Conservation (phyloP, 495 filamentous ascomycete genomes). For the Xylaria longipes region DNA sequence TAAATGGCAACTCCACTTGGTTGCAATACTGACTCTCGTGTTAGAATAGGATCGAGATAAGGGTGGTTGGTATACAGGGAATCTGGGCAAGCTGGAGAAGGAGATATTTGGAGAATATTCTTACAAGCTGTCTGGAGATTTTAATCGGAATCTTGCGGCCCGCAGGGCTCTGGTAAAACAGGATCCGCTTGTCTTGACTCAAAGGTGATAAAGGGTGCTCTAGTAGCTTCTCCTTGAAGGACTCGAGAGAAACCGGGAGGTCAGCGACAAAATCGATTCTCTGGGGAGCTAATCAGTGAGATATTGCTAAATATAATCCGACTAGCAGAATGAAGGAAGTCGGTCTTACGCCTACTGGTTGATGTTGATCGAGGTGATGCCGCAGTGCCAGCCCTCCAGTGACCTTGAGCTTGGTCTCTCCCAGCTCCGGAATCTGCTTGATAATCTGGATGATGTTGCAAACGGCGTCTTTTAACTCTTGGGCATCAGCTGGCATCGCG, state of each 20-base stretch:
- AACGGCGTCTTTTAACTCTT: conserved; percentile 36
- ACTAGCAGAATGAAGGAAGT: neutral
- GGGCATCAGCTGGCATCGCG: conserved; percentile 5
- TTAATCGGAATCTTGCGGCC: conserved; percentile 32
- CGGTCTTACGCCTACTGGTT: conserved; percentile 33
- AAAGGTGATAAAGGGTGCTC: conserved; percentile 37
- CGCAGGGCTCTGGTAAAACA: conserved; percentile 30
- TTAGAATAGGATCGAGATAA: neutral
- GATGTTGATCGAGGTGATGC: conserved; percentile 37
- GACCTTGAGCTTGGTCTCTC: conserved; percentile 31
- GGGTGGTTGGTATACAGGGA: neutral
- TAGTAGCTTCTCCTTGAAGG: conserved; percentile 31
- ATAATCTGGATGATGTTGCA: conserved; percentile 38
- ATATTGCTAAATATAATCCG: neutral
- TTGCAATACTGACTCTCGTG: neutral
- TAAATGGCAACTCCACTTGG: neutral
- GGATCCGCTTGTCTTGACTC: conserved; percentile 21
- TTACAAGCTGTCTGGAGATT: conserved; percentile 33
- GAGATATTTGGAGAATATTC: neutral
- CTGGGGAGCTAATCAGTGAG: conserved; percentile 14
- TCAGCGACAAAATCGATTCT: conserved; percentile 37
- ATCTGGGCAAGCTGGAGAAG: neutral
- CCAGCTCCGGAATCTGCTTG: conserved; percentile 39
- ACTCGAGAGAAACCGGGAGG: conserved; percentile 30
- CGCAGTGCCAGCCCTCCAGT: conserved; percentile 35